Base-by-base conservation (phyloP, 148 eudicot species). In the Tetragonia tetragonoides region DNA sequence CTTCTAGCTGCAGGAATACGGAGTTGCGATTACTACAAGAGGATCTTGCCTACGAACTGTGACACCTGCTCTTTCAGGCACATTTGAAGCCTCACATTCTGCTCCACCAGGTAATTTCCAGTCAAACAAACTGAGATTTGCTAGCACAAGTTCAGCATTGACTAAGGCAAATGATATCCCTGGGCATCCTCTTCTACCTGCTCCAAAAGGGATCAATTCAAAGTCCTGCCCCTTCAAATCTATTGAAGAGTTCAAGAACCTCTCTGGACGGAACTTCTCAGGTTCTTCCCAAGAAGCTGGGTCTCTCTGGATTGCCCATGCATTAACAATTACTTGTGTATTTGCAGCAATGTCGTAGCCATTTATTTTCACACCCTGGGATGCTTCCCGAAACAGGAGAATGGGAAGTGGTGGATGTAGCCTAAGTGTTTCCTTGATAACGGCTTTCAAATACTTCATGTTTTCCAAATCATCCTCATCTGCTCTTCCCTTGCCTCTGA, bases 261-360 rank as follows among this genome's bases (percentile, higher is more conserved):
- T 82, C 65, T 84, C 83, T 4, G 89, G 89, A 21, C 20, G 12
- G 44, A 82, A 87, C 63, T 78, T 77, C 1, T 78, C 76, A 0
- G 86, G 84, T 3, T 49, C 38, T 10, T 76, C 80, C 89, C 89
- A 87, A 1, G 51, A 68, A 2, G 23, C n/a, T 0, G 87, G 81
- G 65, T 87, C 87, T 38, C 79, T 65, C 15, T 70, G 82, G 23
- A 87, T 81, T 3, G 86, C 84, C 75, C 79, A 77, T 7, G 74
- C 87, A 56, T 87, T 87, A 51, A 78, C 62, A 5, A 85, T 40
- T 0, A 83, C 78, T 57, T 59, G 80, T 66, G 87, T 87, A 3
- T 77, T 77, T 47, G 82, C 77, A 21, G 82, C 81, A 54, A 83
- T 81, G 40, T 87, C 86, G 17, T 87, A 87, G 44, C 86, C 87